Percentiles rank a stretch among this genome's conserved stretches.
Conservation (phyloP, 2,329 filamentous ascomycete species). For the Penicillium sclerotigenum region DNA sequence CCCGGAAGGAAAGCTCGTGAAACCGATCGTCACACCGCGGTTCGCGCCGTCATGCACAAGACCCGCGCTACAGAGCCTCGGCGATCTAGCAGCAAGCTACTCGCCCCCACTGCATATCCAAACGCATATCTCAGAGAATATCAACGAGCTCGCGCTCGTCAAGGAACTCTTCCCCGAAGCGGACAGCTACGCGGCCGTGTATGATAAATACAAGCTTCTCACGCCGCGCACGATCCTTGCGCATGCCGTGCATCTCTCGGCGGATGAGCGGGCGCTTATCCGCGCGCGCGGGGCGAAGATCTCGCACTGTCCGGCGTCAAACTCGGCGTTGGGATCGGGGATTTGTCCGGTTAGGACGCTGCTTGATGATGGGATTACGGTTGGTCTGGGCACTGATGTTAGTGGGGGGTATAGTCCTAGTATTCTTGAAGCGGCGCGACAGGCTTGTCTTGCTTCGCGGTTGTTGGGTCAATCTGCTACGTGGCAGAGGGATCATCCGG, state of each 20-base stretch:
- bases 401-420: constrained; percentile 81
- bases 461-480: constrained; percentile 55
- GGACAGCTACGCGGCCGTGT: constrained; percentile 69
- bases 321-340: constrained; percentile 77
- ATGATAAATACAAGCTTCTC: constrained; percentile 70
- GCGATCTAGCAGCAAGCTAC: constrained; percentile 60
- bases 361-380: constrained; percentile 68
- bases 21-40: constrained; percentile 73
- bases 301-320: constrained; percentile 77
- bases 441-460: constrained; percentile 74
- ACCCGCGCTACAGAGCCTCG: constrained; percentile 60
- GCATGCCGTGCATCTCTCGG: constrained; percentile 74
- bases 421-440: constrained; percentile 77
- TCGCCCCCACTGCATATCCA: constrained; percentile 64
- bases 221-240: constrained; percentile 74
- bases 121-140: constrained; percentile 88
- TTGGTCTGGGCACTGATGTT: constrained; percentile 89
- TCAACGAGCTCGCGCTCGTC: constrained; percentile 69
- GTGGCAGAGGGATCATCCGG: constrained; percentile 10
- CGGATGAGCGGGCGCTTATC: constrained; percentile 65
- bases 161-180: constrained; percentile 63
- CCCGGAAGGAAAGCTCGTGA: constrained; percentile 59
- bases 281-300: constrained; percentile 62
- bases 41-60: constrained; percentile 57
- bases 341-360: constrained; percentile 71